These are phyloP conservation scores for Diaporthe sp. DNA, from an alignment of 2,329 filamentous ascomycete species.

Conservation along the genomic window DNA sequence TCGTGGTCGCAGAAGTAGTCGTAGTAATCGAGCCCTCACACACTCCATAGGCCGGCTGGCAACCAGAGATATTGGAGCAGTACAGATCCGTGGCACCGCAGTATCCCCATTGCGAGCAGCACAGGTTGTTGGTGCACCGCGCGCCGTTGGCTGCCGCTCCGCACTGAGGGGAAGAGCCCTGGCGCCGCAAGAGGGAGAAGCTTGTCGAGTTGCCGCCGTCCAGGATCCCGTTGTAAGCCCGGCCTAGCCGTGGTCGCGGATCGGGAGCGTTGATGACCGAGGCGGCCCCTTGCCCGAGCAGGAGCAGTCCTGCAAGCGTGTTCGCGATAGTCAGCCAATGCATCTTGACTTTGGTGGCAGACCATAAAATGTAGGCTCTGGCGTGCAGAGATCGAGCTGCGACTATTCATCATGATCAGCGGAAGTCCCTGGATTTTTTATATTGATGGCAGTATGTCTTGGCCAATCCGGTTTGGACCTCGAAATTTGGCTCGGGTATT, in stretches of 20 bases:
- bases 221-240: not conserved
- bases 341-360: slow-evolving; percentile 7
- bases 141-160: slow-evolving; percentile 33
- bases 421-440: slow-evolving; percentile 21
- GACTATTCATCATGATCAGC: not conserved
- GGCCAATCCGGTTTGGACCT: not conserved
- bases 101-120: slow-evolving; percentile 24
- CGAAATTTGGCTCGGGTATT: slow-evolving; percentile 28
- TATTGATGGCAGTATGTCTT: not conserved
- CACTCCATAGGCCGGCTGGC: not conserved
- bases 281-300: not conserved
- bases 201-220: not conserved
- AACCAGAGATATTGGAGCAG: slow-evolving; percentile 7
- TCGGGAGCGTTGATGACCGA: not conserved
- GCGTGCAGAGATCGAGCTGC: not conserved
- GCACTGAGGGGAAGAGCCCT: slow-evolving; percentile 24
- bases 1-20: not conserved
- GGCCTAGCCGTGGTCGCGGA: not conserved
- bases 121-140: slow-evolving; percentile 26
- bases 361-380: not conserved
- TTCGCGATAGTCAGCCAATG: slow-evolving; percentile 2
- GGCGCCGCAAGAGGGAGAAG: slow-evolving; percentile 6
- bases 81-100: slow-evolving; percentile 13
- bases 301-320: not conserved
- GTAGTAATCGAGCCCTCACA: slow-evolving; percentile 14